phyloP scores from a whole-genome alignment of 805 yeast genomes.

The Candida coleopterorum region DNA sequence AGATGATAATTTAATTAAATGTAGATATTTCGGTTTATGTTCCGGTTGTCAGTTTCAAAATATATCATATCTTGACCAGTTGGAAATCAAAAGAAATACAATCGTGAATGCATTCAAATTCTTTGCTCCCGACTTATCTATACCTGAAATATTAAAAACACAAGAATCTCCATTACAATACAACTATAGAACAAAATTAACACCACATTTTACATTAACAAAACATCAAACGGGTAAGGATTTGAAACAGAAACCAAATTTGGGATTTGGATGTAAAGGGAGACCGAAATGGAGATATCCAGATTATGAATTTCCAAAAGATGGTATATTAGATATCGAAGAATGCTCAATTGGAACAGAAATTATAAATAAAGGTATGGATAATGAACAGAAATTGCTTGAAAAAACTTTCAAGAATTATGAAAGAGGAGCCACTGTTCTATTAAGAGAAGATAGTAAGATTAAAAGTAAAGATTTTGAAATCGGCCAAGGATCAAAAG shows the following conservation, averaged over 20 bases:
- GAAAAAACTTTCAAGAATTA: slow-evolving; percentile 41
- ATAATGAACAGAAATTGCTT: slow-evolving; percentile 59
- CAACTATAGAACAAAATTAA: slow-evolving; percentile 83
- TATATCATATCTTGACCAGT: slow-evolving; percentile 67
- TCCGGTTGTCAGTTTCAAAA: slow-evolving; percentile 94
- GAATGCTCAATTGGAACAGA: slow-evolving; percentile 88
- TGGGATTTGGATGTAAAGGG: slow-evolving; percentile 90
- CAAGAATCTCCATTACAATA: slow-evolving; percentile 73
- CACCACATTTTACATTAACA: slow-evolving; percentile 91
- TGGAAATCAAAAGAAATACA: slow-evolving; percentile 58
- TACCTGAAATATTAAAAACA: slow-evolving; percentile 63
- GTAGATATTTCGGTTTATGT: slow-evolving; percentile 86
- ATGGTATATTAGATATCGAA: slow-evolving; percentile 79
- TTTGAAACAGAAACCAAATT: slow-evolving; percentile 49
- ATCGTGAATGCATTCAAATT: slow-evolving; percentile 76
- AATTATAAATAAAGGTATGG: slow-evolving; percentile 69
- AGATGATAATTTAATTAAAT: slow-evolving; percentile 59
- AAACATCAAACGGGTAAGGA: slow-evolving; percentile 34
- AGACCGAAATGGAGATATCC: slow-evolving; percentile 61
- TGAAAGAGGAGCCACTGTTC: slow-evolving; percentile 81
- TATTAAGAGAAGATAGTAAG: slow-evolving; percentile 74
- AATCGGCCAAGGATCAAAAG: slow-evolving; percentile 42
- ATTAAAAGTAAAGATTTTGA: slow-evolving; percentile 22
- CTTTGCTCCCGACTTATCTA: slow-evolving; percentile 57
- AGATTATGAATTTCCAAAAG: slow-evolving; percentile 53